Evolutionary conservation across 1,284 basidiomycete genomes (phyloP).

Genomic region (Trichosporon ovoides): DNA sequence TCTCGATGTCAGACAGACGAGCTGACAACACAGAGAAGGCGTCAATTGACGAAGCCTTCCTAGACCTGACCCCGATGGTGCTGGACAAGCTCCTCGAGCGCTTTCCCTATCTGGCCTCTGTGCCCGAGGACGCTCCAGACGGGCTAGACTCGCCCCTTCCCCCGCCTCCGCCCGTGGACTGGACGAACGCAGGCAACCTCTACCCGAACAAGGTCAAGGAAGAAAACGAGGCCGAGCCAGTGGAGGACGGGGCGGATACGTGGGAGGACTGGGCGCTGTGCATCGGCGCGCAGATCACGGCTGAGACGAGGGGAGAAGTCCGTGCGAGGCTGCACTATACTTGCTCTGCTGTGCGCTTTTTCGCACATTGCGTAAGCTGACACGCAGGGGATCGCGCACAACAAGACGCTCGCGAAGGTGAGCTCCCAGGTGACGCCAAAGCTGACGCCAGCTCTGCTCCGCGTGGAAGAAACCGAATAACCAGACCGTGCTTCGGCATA

Average conservation of each 20-base stretch:
- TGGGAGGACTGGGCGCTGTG: conserved; percentile 94
- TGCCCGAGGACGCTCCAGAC: conserved; percentile 62
- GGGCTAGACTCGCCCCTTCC: conserved; percentile 80
- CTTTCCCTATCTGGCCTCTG: conserved; percentile 68
- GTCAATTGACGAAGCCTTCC: conserved; percentile 68
- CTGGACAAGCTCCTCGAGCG: conserved; percentile 64
- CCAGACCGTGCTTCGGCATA: conserved; percentile 73
- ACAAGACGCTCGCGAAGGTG: conserved; percentile 92
- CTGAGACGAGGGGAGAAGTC: conserved; percentile 66
- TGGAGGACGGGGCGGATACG: conserved; percentile 45
- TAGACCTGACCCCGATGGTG: conserved; percentile 76
- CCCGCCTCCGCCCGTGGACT: conserved; percentile 61
- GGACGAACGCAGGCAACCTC: conserved; percentile 64
- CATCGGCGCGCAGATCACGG: conserved; percentile 83
- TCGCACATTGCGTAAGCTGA: conserved; percentile 4
- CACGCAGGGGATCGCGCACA: conserved; percentile 77
- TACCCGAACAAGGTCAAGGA: conserved; percentile 46
- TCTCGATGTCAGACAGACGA: too few species aligned
- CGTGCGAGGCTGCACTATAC: conserved; percentile 76
- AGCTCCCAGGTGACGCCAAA: conserved; percentile 1
- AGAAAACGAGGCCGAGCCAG: conserved; percentile 25
- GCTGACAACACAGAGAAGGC: conserved; percentile 60
- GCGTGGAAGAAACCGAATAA: conserved; percentile 84
- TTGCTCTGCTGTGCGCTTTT: conserved; percentile 75
- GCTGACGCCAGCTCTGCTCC: conserved; percentile 61